Evolutionary conservation across 306 rosid genomes (phyloP), one percentile per base, ranked within the genome.

Genomic region (Vicia sativa): DNA sequence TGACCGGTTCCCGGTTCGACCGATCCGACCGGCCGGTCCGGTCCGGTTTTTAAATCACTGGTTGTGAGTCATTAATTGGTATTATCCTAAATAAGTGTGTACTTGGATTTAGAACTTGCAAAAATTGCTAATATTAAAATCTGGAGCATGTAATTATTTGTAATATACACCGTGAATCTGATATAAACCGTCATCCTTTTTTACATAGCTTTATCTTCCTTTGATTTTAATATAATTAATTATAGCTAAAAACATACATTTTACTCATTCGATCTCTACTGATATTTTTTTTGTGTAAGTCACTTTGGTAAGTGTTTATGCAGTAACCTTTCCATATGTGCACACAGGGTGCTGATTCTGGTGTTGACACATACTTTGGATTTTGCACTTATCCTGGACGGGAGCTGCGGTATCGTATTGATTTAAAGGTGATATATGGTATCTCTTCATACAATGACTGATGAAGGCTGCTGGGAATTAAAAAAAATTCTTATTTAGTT

Each of bases 321-420:
- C 44, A n/a, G 25, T 68, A 77, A 64, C 50, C 35, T 46, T 41
- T 71, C 56, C 56, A 35, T 70, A 35, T 19, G 23, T 45, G 34
- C 49, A n/a, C 85, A 68, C 86, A 92, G 98, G 96, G 88, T 23
- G 81, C 89, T 65, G 92, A 92, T 71, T 86, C 89, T 77, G 90
- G 91, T 26, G 91, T 90, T 58, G 98, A 88, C 82, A 92, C 98
- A 13, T 92, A 92, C 79, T 92, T 90, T 25, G 98, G 98, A 26
- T 87, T 90, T 45, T 92, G 91, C 81, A 81, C 96, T 15, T 90
- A 87, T 82, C 96, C 93, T 64, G 90, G 98, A 71, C 80, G 81
- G 67, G 98, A 92, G 83, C 55, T 87, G 62, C 86, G 93, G 15
- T 96, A 75, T 74, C 96, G 96, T 28, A 90, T 92, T 70, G 96